phyloP scores from a whole-genome alignment of 805 yeast genomes.

The Aciculoconidium aculeatum region DNA sequence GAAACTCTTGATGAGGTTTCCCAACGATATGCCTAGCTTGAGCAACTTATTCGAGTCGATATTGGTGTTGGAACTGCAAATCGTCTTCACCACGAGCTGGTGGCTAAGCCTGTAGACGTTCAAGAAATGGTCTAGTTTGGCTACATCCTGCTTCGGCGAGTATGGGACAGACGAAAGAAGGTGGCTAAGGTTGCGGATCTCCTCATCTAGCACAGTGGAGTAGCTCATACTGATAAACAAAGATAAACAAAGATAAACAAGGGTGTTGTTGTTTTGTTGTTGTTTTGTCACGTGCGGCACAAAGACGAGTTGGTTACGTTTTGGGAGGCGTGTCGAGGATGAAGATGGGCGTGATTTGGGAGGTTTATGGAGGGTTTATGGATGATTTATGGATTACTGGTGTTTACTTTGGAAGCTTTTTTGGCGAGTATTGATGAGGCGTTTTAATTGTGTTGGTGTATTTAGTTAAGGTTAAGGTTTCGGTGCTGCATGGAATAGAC shows the following conservation, averaged over 20 bases:
- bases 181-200: slow-evolving; percentile 20
- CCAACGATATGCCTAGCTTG: slow-evolving; percentile 38
- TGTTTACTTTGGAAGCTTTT: no score
- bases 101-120: slow-evolving; percentile 25
- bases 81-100: slow-evolving; percentile 7
- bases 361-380: background rate
- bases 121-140: slow-evolving; percentile 19
- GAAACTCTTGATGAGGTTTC: slow-evolving; percentile 32
- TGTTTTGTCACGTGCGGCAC: no score
- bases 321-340: no score
- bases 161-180: slow-evolving; percentile 33
- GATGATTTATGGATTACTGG: no score
- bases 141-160: slow-evolving; percentile 12
- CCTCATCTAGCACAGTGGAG: slow-evolving; percentile 17
- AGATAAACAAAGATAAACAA: no score
- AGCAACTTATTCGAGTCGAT: slow-evolving; percentile 32
- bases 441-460: no score
- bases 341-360: slow-evolving; percentile 4
- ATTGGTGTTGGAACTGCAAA: slow-evolving; percentile 18
- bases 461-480: no score
- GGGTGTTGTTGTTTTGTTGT: no score
- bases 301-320: no score
- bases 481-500: no score
- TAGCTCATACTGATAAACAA: no score
- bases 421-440: no score